Evolutionary conservation across 164 flowering plant genomes (phyloP), one percentile per base, ranked within the genome.

Genomic region (Aristolochia fimbriata): DNA sequence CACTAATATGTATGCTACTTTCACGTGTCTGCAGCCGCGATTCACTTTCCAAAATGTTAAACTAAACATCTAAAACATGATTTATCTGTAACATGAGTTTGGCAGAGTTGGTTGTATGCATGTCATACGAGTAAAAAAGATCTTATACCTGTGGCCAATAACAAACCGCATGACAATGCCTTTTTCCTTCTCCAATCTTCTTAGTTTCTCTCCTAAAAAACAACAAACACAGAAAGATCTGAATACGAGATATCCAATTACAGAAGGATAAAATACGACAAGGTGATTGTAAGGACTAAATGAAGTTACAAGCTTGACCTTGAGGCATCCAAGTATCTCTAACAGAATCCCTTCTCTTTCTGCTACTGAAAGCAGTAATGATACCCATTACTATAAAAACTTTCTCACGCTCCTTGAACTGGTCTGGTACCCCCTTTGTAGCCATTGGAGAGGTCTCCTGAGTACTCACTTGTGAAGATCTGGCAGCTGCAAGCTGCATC

Each of bases 291-390:
- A 33, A 41, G 49, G 62, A 0, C 47, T 43, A 1, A 3, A 22
- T 15, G 20, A 57, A 58, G 47, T 49, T 57, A 43, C 31, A 50
- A 15, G 57, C 45, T 45, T 25, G 65, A 89, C 98, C 96, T 83
- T 73, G 78, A 10, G 97, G 97, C 96, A 93, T 84, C 98, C 98
- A 93, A 33, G 96, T 86, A 52, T 81, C 81, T 71, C 98, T 70
- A 46, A 93, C 81, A 8, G 98, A 93, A 67, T 87, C 94, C 63
- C 98, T 71, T 23, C 97, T 80, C 57, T 84, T 87, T 72, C 90
- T 80, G 74, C 96, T 93, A 70, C 94, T 87, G 71, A 93, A 93
- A 41, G 94, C 97, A 37, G 98, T 93, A 27, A 83, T 84, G 62
- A 93, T 90, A 74, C 99, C 99, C 91, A 92, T 86, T 13, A 90